A percentile compares a stretch with the other conserved stretches of the same genome.
Conservation (phyloP, 331 rosid species). For the Pyracantha coccinea region DNA sequence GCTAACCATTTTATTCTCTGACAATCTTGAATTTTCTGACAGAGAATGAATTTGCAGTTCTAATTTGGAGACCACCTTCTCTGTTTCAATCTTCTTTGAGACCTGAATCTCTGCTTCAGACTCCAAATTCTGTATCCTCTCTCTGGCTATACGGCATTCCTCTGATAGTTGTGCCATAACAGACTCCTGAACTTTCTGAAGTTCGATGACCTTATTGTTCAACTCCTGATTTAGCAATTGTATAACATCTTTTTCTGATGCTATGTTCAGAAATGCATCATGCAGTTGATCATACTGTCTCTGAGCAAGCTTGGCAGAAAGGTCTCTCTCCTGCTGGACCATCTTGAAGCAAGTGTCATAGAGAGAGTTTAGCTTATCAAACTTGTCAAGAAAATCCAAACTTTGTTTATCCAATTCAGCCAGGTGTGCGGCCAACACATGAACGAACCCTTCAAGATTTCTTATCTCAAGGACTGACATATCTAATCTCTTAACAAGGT, state of each 20-base stretch:
- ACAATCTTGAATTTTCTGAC: conserved; percentile 51
- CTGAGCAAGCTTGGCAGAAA: conserved; percentile 47
- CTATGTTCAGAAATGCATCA: conserved; percentile 31
- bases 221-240: conserved; percentile 41
- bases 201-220: conserved; percentile 42
- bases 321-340: conserved; percentile 57
- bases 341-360: conserved; percentile 55
- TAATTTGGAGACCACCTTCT: conserved; percentile 49
- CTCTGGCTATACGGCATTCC: conserved; percentile 41
- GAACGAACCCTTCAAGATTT: conserved; percentile 46
- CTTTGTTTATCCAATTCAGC: conserved; percentile 56
- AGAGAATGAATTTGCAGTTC: conserved; percentile 47
- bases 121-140: conserved; percentile 59
- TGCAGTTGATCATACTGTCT: conserved; percentile 48
- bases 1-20: conserved; percentile 64
- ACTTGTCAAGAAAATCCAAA: conserved; percentile 49
- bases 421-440: conserved; percentile 41
- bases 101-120: conserved; percentile 56
- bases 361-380: conserved; percentile 56
- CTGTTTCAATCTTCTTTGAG: conserved; percentile 59
- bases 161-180: conserved; percentile 37
- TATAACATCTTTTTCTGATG: conserved; percentile 50
- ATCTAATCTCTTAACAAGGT: conserved; percentile 44
- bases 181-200: conserved; percentile 56
- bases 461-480: conserved; percentile 49